These are phyloP conservation scores for Pseudocercospora crystallina DNA, from an alignment of 2,329 filamentous ascomycete species.

Conservation along the genomic window DNA sequence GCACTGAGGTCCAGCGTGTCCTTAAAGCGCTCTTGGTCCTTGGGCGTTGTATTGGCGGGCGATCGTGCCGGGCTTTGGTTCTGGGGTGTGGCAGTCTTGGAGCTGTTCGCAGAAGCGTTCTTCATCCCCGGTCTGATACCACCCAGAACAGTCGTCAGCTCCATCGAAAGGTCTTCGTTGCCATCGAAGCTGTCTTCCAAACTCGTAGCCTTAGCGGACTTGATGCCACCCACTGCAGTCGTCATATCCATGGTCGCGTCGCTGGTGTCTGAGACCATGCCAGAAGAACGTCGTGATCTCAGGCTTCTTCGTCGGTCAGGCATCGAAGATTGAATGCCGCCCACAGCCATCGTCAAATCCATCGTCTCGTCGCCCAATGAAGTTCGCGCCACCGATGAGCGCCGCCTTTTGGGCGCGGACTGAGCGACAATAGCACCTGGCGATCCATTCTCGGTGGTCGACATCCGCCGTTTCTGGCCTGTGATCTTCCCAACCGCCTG, in stretches of 20 bases:
- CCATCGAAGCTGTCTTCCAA: constrained; percentile 35
- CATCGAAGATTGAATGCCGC: constrained; percentile 36
- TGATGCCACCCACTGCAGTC: constrained; percentile 50
- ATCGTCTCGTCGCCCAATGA: constrained; percentile 43
- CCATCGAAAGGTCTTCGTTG: constrained; percentile 54
- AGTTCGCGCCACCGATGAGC: constrained; percentile 36
- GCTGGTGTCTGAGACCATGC: constrained; percentile 37
- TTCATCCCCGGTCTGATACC: constrained; percentile 41
- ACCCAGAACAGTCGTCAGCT: constrained; percentile 51
- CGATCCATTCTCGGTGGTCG: constrained; percentile 39
- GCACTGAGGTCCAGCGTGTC: constrained; percentile 47
- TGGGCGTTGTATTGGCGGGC: constrained; percentile 55
- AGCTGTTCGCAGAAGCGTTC: constrained; percentile 6
- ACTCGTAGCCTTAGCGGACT: constrained; percentile 6
- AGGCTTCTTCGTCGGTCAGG: constrained; percentile 31
- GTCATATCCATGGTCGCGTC: constrained; percentile 60
- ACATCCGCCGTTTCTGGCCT: constrained; percentile 44
- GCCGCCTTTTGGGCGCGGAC: constrained; percentile 36
- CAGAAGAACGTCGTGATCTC: constrained; percentile 38
- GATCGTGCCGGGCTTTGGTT: constrained; percentile 51
- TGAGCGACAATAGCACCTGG: constrained; percentile 22
- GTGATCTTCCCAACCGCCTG: constrained; percentile 55
- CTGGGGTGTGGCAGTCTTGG: constrained; percentile 35
- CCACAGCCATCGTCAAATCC: constrained; percentile 41
- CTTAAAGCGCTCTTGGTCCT: constrained; percentile 56